Evolutionary conservation across 306 rosid species (phyloP).

Genomic region (Erythrophleum fordii): DNA sequence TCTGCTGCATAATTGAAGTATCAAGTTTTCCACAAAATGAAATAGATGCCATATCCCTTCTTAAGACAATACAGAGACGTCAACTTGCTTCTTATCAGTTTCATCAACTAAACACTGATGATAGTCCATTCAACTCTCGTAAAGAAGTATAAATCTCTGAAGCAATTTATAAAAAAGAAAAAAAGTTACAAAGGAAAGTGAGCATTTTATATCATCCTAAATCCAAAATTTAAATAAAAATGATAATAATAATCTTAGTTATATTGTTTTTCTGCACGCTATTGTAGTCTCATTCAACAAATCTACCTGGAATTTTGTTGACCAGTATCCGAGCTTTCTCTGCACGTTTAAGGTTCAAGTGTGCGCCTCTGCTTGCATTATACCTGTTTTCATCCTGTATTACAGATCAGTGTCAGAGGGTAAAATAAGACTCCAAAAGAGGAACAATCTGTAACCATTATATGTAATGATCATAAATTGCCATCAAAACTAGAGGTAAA

Average conservation of each 20-base stretch:
- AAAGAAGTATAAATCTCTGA: slow-evolving; percentile 13
- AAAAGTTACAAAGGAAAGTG: not conserved
- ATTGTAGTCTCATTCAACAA: slow-evolving; percentile 28
- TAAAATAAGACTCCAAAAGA: slow-evolving; percentile 15
- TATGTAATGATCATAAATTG: slow-evolving; percentile 28
- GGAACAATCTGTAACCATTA: slow-evolving; percentile 1
- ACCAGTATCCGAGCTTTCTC: slow-evolving; percentile 97
- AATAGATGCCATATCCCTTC: slow-evolving; percentile 2
- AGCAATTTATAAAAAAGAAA: not conserved
- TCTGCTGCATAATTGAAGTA: slow-evolving; percentile 1
- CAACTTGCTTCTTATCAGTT: slow-evolving; percentile 12
- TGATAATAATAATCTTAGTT: not conserved
- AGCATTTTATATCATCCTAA: not conserved
- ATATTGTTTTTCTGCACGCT: not conserved
- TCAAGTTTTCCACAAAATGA: not conserved
- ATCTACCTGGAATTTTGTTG: slow-evolving; percentile 90
- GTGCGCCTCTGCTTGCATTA: slow-evolving; percentile 99
- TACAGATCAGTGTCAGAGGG: slow-evolving; percentile 32
- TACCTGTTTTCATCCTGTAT: slow-evolving; percentile 99
- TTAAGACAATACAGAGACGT: not conserved
- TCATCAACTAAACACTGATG: slow-evolving; percentile 6
- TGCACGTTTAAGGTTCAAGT: slow-evolving; percentile 96
- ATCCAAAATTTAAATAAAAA: not conserved
- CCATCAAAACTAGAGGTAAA: slow-evolving; percentile 30
- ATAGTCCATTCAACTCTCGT: slow-evolving; percentile 7